Evolutionary conservation across 2,329 filamentous ascomycete genomes (phyloP), one percentile per base, ranked within the genome.

Genomic region (Neofusicoccum laricinum): DNA sequence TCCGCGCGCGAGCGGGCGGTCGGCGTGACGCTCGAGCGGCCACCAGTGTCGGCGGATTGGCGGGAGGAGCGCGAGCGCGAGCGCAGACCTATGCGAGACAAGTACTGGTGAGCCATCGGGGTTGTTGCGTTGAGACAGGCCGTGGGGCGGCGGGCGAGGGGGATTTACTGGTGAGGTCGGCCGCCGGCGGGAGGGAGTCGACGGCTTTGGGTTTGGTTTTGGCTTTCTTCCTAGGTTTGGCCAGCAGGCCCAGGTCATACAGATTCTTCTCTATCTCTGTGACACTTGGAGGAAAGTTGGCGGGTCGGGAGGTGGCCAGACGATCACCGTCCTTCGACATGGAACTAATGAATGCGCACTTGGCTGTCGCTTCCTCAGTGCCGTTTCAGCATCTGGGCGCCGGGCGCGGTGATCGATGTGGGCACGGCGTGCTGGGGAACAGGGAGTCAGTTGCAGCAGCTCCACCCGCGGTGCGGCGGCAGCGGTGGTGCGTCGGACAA

Each of bases 221-320:
- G 51, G 41, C 51, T 64, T 64, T 64, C 25, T 51, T 63, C 38
- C 49, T 53, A 50, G 53, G 55, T 40, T 51, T 59, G 36, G 46
- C 25, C 21, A 38, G 45, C 19, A 65, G 55, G 53, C 66, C 65
- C 45, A 68, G 66, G 55, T 59, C 62, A 59, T 64, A 48, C 58
- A 67, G 58, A 34, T 65, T 67, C 25, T 46, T 57, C 59, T 67
- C 65, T 43, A 66, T 58, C 15, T 64, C 36, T 46, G 50, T 58
- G 50, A 34, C 50, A 41, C 61, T 30, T 11, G 19, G 21, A 45
- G 41, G 62, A 38, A 49, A 34, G 61, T 34, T 53, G 19, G 46
- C 36, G 49, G 50, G 50, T 38, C 49, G 50, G 50, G 51, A 45
- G 51, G 51, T 48, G 40, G 49, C 38, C 61, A 63, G 48, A 41